Evolutionary conservation across 2,329 filamentous ascomycete genomes (phyloP), one percentile per base, ranked within the genome.

Genomic region (Ophiostoma pallidulum): DNA sequence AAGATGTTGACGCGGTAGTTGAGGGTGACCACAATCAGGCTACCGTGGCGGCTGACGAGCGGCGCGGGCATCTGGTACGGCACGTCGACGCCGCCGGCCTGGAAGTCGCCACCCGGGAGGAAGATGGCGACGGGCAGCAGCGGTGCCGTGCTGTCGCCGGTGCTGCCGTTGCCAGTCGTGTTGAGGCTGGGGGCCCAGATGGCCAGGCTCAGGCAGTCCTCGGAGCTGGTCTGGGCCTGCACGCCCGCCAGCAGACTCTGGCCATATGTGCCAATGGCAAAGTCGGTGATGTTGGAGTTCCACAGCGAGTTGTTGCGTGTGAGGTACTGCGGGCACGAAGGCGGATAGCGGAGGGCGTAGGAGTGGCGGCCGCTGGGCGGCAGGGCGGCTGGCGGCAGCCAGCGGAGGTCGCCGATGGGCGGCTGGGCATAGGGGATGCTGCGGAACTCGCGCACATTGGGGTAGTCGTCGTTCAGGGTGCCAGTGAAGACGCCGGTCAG

Each of bases 1-100:
- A 62, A 59, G 45, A 64, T 63, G 49, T 62, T 62, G 41, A 67
- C 48, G 19, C 64, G 62, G 51, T 63, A 70, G 58, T 67, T 69
- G 48, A 67, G 53, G 26, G 63, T 62, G 13, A 49, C 45, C 7
- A 52, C 44, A 20, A 48, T 33, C 16, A 45, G 35, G 29, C 47
- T 31, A 10, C 42, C 42, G 18, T 33, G 37, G 8, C 48, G 48
- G 28, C 44, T 36, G n/a, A 54, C 48, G 24, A 49, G 49, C 9
- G 50, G 52, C 12, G 52, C 48, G 31, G 52, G 52, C 33, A 49
- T 52, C 41, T 54, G 52, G 48, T 52, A 54, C 7, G 38, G 39
- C 8, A 54, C 45, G 32, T 47, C 47, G 31, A 51, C 41, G 36
- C 48, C 51, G 35, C 51, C 51, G 12, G 32, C 39, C 31, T 45